Base-by-base conservation (phyloP, 257 asterid genomes). In the Petrea volubilis region DNA sequence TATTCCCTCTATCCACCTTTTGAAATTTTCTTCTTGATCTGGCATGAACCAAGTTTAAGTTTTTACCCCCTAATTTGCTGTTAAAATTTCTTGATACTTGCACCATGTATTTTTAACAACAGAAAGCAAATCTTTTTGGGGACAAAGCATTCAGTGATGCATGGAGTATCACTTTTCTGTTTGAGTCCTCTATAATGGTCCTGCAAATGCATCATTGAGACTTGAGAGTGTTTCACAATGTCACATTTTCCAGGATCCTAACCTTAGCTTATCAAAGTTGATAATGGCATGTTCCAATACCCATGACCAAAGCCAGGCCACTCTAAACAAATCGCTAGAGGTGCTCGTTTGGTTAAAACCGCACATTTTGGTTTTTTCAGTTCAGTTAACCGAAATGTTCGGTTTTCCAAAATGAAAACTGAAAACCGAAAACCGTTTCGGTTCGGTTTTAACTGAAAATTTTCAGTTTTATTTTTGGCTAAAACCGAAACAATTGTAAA, bases 91-190 rank as follows among this genome's bases (percentile, higher is more conserved):
- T 28, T 40, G 63, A 57, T 6, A 53, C 47, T 10, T 52, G 12
- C 11, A 13, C 27, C 25, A 31, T 20, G 49, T 43, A 44, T 21
- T 50, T 7, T 59, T 27, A n/a, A 24, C 21, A 23, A 55, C 31
- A 73, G 60, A 73, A 56, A 64, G 52, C 15, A 25, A 74, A n/a
- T 13, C 4, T 58, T 58, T 6, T 29, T 18, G 36, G 14, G 27
- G 50, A 46, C 49, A 21, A 9, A 53, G 50, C 18, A 21, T 65
- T 52, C 60, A 6, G 31, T 67, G 62, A 57, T 21, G 59, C 15
- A 64, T 17, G 23, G 41, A 73, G 36, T 40, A 36, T 15, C n/a
- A n/a, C n/a, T n/a, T n/a, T n/a, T n/a, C n/a, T n/a, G n/a, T n/a
- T n/a, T n/a, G n/a, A n/a, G n/a, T n/a, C n/a, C n/a, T n/a, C n/a